Base-by-base conservation (phyloP, 2,329 filamentous ascomycete species). In the Penicillium corylophilum region DNA sequence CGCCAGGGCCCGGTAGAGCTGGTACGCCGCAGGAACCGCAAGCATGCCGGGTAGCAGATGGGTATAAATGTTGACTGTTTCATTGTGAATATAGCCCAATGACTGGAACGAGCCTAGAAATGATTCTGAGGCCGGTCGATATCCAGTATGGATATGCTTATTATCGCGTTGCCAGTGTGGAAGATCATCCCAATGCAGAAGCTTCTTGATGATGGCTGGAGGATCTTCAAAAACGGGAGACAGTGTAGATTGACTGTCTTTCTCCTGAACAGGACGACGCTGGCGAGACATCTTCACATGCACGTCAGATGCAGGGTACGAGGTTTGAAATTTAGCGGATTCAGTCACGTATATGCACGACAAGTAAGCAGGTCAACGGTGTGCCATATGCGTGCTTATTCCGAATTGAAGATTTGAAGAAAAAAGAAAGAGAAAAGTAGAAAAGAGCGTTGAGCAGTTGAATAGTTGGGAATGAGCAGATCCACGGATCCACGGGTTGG, bases 1-100 rank as follows among this genome's bases (percentile, higher is more conserved):
- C 12, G 77, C 76, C 33, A 92, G 73, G 44, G 79, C 71, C 22
- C 69, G 66, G 69, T 86, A 83, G 12, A 91, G 71, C 44, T 80
- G 74, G 12, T 74, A 56, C 1, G 77, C 81, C 1, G 76, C 72
- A 6, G 77, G 64, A 3, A 82, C 65, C 50, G 88, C 85, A 31
- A 81, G 60, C 1, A 87, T 45, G 10, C 86, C 82, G 7, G 90
- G 90, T 36, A 90, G 63, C 12, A 89, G 77, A 68, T 90, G 87
- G 3, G 83, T 80, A 69, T 86, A 89, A 63, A 89, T 88, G 68
- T 90, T 90, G 43, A 89, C 81, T 5, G 82, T 81, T 66, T 86
- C 82, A 66, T 86, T 88, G 72, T 89, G 85, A 13, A 88, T 64
- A 68, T 87, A 84, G 46, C 75, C 70, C 15, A 89, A 73, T 31